Evolutionary conservation across 169 alveolate species (phyloP).

Genomic region (Plasmodium gonderi): DNA sequence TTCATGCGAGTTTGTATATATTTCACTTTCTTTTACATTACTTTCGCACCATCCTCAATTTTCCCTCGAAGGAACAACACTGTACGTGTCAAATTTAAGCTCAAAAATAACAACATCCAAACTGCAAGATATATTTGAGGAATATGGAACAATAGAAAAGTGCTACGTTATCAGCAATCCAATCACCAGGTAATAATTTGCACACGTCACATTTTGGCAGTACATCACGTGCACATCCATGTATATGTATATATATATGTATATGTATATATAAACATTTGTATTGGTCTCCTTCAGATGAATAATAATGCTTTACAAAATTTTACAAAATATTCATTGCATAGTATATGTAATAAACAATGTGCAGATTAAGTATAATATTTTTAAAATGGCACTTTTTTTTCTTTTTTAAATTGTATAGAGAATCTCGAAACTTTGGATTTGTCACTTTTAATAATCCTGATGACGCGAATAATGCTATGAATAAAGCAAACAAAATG

Average conservation of each 20-base stretch:
- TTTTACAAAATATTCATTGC: too few species aligned
- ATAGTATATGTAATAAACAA: neutral
- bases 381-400: neutral
- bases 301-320: neutral
- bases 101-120: slow-evolving; percentile 67
- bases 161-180: slow-evolving; percentile 71
- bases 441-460: slow-evolving; percentile 61
- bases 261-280: too few species aligned
- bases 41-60: neutral
- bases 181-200: slow-evolving; percentile 50
- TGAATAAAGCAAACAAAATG: slow-evolving; percentile 69
- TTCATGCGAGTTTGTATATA: too few species aligned
- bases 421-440: slow-evolving; percentile 74
- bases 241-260: too few species aligned
- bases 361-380: neutral
- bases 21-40: neutral
- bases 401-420: neutral
- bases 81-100: slow-evolving; percentile 70
- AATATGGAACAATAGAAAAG: slow-evolving; percentile 68
- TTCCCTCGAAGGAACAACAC: slow-evolving; percentile 39
- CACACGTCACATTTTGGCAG: neutral
- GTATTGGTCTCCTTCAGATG: too few species aligned
- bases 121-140: slow-evolving; percentile 70
- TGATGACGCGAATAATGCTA: slow-evolving; percentile 60
- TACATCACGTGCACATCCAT: neutral